Evolutionary conservation across 257 asterid species (phyloP).

Genomic region (Salvia hispanica): DNA sequence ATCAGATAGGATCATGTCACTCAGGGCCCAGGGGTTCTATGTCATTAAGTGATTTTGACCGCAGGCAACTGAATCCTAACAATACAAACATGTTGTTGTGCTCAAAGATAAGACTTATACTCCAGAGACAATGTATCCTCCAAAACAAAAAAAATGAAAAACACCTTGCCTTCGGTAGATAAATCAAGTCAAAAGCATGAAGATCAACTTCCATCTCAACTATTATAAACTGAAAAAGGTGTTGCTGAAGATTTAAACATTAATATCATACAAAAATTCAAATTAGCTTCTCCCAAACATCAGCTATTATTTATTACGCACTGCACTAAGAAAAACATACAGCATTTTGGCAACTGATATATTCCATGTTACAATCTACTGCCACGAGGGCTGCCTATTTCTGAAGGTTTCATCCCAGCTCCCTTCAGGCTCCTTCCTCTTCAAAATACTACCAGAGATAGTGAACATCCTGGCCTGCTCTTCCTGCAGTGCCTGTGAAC

Average conservation of each 20-base stretch:
- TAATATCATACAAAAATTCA: background rate
- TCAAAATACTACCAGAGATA: conserved; percentile 52
- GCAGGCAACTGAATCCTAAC: background rate
- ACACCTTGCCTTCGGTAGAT: background rate
- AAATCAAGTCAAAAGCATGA: background rate
- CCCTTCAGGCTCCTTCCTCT: conserved; percentile 84
- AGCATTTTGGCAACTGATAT: background rate
- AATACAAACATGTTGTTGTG: background rate
- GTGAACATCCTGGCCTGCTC: conserved; percentile 55
- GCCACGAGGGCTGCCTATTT: conserved; percentile 73
- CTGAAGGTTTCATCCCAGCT: conserved; percentile 72
- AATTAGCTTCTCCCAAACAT: background rate
- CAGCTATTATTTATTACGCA: background rate
- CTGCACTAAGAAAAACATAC: background rate
- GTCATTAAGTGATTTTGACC: background rate
- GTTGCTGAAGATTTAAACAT: too few relatives aligned
- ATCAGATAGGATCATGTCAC: too few relatives aligned
- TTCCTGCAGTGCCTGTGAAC: conserved; percentile 58
- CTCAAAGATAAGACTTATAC: background rate
- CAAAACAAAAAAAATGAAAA: background rate
- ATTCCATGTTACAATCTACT: conserved; percentile 34
- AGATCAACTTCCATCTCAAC: too few relatives aligned
- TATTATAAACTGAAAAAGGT: too few relatives aligned
- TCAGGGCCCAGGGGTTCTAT: too few relatives aligned
- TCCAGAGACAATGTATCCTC: background rate